Evolutionary conservation across 2,329 filamentous ascomycete genomes (phyloP).

Genomic region (Fusarium dimerum): DNA sequence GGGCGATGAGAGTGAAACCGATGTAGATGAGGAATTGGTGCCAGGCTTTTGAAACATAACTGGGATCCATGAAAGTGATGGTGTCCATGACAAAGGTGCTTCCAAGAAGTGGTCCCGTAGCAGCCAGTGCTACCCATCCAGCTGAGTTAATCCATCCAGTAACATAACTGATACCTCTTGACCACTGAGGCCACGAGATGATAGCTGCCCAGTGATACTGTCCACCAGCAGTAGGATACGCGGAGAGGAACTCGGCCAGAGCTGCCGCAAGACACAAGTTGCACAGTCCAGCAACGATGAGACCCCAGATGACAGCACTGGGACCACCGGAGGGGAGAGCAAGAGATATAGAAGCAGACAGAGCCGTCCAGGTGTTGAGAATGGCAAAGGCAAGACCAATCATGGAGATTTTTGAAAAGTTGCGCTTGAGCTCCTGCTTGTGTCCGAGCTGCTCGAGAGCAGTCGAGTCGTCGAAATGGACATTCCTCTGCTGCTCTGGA

Average conservation of each 20-base stretch:
- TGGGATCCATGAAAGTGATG: constrained; percentile 60
- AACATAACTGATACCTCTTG: constrained; percentile 65
- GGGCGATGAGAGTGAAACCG: constrained; percentile 60
- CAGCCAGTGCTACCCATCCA: constrained; percentile 71
- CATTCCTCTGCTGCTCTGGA: constrained; percentile 16
- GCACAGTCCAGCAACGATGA: constrained; percentile 62
- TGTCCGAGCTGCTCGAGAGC: constrained; percentile 48
- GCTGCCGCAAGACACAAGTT: constrained; percentile 70
- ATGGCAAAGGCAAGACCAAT: constrained; percentile 51
- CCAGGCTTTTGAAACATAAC: constrained; percentile 61
- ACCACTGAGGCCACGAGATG: constrained; percentile 60
- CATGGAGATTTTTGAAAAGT: constrained; percentile 51
- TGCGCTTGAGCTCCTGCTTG: constrained; percentile 51
- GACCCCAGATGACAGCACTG: constrained; percentile 72
- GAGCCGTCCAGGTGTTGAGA: constrained; percentile 52
- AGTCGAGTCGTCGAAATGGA: constrained; percentile 35
- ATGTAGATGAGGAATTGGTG: constrained; percentile 76
- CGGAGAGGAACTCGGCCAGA: constrained; percentile 70
- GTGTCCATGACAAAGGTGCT: constrained; percentile 67
- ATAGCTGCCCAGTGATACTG: constrained; percentile 74
- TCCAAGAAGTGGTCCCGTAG: constrained; percentile 67
- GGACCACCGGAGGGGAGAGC: constrained; percentile 70
- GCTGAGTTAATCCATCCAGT: constrained; percentile 74
- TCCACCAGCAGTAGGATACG: constrained; percentile 60
- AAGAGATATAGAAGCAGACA: constrained; percentile 47